Evolutionary conservation across 2,329 filamentous ascomycete species (phyloP), one percentile per base, ranked within the genome.

Genomic region (Xylariales sp.): DNA sequence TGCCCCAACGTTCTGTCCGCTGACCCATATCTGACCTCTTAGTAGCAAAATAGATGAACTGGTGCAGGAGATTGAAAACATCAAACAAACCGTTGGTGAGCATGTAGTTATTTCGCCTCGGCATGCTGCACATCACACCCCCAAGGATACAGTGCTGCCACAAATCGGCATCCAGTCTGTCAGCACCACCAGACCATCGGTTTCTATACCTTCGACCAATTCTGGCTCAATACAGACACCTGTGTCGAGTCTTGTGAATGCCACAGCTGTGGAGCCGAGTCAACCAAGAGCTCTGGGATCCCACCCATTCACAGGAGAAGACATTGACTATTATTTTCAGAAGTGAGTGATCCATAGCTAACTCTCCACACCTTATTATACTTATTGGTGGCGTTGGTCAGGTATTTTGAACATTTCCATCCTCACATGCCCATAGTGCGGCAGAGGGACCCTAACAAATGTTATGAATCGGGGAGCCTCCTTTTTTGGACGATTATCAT

Each of bases 401-500:
- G 68, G 40, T 77, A 71, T 47, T 67, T 78, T 42, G 64, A 72
- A 41, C 62, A 61, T 40, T 77, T 69, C 33, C 73, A 78, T 40
- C 66, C 65, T 3, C 73, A 72, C 45, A 62, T 77, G 32, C 74
- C 74, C 13, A 62, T 78, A 11, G 51, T 78, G 11, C 63, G 70
- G 14, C 60, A 61, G 6, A 63, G 61, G 15, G 68, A 74, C 40
- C 72, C 74, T 5, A 70, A 78, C 40, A 61, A 65, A 37, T 68
- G 67, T 44, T 77, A 73, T 45, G 63, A 69, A 8, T 51, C 66
- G 2, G 65, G 65, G 3, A 62, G 65, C 2, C 59, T 72, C 7
- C 62, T 78, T 6, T 78, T 78, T 48, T 78, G 74, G 74, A 60
- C 67, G n/a, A 63, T 78, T 38, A 59, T 78, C 29, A 67, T 66